These are phyloP conservation scores for Mycena rebaudengoi DNA, from an alignment of 768 basidiomycete genomes.

Conservation along the genomic window DNA sequence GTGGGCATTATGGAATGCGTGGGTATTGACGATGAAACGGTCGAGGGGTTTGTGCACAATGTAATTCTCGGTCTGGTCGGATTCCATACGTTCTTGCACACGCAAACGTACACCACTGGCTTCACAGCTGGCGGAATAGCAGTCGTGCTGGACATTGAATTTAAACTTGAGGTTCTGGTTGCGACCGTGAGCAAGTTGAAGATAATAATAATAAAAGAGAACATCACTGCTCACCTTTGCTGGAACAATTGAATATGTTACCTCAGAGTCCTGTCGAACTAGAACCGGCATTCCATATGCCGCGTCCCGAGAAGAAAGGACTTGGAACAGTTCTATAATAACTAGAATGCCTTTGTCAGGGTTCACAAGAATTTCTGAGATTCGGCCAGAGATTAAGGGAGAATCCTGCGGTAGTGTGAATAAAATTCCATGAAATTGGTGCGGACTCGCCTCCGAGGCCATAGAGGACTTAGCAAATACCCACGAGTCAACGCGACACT, in stretches of 20 bases:
- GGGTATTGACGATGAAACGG: slow-evolving; percentile 31
- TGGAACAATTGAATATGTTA: background rate
- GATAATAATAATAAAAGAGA: no score
- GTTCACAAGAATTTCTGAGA: background rate
- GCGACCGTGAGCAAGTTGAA: no score
- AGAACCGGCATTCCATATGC: background rate
- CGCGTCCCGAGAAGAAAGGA: background rate
- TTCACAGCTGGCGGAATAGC: slow-evolving; percentile 18
- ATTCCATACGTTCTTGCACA: slow-evolving; percentile 27
- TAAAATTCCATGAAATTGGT: background rate
- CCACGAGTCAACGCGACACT: background rate
- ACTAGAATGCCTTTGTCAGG: background rate
- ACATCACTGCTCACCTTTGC: background rate
- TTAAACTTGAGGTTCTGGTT: slow-evolving; percentile 16
- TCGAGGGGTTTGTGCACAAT: slow-evolving; percentile 18
- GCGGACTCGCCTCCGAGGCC: background rate
- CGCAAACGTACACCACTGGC: background rate
- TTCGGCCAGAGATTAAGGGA: background rate
- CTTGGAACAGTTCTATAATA: background rate
- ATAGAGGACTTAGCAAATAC: background rate
- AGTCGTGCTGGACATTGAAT: slow-evolving; percentile 37
- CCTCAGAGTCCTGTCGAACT: background rate
- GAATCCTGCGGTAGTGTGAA: background rate
- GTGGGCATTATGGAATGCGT: slow-evolving; percentile 16
- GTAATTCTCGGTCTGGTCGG: background rate